Base-by-base conservation (phyloP, 306 rosid species). In the Dalbergia oliveri region DNA sequence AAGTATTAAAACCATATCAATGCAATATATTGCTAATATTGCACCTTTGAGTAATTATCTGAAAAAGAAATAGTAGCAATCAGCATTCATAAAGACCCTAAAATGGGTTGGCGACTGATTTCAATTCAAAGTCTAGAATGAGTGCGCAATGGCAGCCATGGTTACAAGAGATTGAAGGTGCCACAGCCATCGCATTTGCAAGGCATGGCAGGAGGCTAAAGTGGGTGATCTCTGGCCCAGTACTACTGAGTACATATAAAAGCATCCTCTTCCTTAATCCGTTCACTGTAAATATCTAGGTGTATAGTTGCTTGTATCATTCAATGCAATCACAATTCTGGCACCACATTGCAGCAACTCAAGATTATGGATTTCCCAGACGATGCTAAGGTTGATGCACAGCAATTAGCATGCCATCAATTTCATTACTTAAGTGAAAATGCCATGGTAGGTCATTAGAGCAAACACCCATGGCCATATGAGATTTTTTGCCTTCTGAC, bases 401-500 rank as follows among this genome's bases (percentile, higher is more conserved):
- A 59, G 2, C 26, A 73, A 62, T 16, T 31, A 63, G 23, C 65
- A 76, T 70, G 49, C 5, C 45, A 79, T 73, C 53, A 39, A 23
- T 13, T 41, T 73, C 14, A 85, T 64, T 60, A 81, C 85, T 81
- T 33, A 21, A 9, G 89, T 79, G 0, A 87, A 89, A 59, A 91
- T 79, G 23, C 88, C 79, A 33, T 81, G 73, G 54, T 71, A 58
- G 64, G 62, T 82, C 84, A 58, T 58, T 81, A 15, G 90, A 82
- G 35, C 89, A 86, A 78, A 84, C 87, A 69, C 82, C 82, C 88
- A 43, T 80, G 88, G 8, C 84, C 90, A 53, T 87, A 76, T 23
- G 85, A 76, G 49, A 85, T 81, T 83, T 81, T 92, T 16, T 76
- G 92, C 73, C 80, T 81, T 87, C 86, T 77, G 4, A 86, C 87